Percentiles rank a stretch among this genome's conserved stretches.
These are phyloP conservation scores for Solanum pennellii DNA, from an alignment of 257 asterid species.

Conservation along the genomic window DNA sequence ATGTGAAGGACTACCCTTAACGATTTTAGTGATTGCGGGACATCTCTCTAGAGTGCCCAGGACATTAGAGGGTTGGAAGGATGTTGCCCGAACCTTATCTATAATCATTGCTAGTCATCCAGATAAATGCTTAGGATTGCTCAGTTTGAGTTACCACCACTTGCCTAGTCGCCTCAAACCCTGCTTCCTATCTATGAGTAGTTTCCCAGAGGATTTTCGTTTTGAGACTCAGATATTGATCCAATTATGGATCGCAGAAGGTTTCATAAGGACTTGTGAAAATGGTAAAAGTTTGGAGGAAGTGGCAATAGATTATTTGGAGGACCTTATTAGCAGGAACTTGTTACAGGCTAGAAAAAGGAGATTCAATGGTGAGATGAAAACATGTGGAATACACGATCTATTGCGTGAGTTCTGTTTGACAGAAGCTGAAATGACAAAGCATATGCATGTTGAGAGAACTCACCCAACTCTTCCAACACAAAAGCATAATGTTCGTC, in stretches of 20 bases:
- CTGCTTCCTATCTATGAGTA: not conserved
- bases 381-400: not conserved
- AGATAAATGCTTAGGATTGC: not conserved
- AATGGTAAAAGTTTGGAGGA: not conserved
- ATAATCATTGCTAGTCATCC: not conserved
- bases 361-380: not conserved
- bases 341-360: not conserved
- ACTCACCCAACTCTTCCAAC: not conserved
- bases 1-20: not conserved
- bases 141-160: not conserved
- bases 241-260: conserved; percentile 4
- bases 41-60: not conserved
- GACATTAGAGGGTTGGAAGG: not conserved
- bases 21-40: not conserved
- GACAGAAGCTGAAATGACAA: not conserved
- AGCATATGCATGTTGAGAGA: not conserved
- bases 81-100: not conserved
- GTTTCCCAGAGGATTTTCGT: not conserved
- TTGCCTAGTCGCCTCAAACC: not conserved
- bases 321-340: not conserved
- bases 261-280: not conserved
- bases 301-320: not conserved
- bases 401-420: not conserved
- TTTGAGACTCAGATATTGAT: not conserved
- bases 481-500: not conserved